Conservation (phyloP, 495 filamentous ascomycete species). For the Parmelia sp. region DNA sequence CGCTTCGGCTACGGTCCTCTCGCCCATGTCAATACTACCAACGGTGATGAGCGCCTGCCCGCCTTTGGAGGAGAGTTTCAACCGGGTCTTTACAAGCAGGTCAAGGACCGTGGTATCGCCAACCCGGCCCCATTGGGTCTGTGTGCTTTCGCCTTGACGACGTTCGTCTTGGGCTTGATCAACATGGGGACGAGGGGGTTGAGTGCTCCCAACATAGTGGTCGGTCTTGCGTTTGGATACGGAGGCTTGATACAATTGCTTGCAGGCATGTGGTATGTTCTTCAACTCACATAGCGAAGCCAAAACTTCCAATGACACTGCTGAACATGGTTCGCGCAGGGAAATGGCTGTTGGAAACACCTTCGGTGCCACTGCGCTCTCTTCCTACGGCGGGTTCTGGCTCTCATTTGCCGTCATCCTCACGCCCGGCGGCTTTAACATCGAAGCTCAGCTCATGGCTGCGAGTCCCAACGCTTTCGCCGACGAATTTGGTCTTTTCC, state of each 20-base stretch:
- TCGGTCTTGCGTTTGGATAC: constrained; percentile 68
- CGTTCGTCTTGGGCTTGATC: constrained; percentile 83
- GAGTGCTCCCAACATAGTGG: constrained; percentile 57
- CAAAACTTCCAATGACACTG: not conserved
- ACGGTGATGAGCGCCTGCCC: constrained; percentile 57
- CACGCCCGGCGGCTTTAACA: constrained; percentile 69
- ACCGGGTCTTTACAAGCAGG: constrained; percentile 78
- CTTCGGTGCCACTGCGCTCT: constrained; percentile 93
- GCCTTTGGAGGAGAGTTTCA: constrained; percentile 97
- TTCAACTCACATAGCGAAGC: not conserved
- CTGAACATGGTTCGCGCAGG: constrained; percentile 44
- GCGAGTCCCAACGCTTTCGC: constrained; percentile 41
- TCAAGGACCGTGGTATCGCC: constrained; percentile 72
- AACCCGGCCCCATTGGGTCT: constrained; percentile 85
- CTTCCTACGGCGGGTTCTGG: constrained; percentile 98
- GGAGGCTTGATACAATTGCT: constrained; percentile 88
- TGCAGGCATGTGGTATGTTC: constrained; percentile 93
- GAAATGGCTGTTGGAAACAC: constrained; percentile 98
- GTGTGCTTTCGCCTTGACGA: constrained; percentile 88
- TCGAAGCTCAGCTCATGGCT: constrained; percentile 37
- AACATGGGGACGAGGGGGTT: constrained; percentile 66
- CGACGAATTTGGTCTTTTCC: constrained; percentile 75
- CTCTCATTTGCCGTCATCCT: constrained; percentile 82
- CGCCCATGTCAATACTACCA: constrained; percentile 57
- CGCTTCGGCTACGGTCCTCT: constrained; percentile 60